A percentile compares a stretch with the other conserved stretches of the same genome.
Evolutionary conservation across 2,329 filamentous ascomycete genomes (phyloP).

Genomic region (Exophiala mesophila): DNA sequence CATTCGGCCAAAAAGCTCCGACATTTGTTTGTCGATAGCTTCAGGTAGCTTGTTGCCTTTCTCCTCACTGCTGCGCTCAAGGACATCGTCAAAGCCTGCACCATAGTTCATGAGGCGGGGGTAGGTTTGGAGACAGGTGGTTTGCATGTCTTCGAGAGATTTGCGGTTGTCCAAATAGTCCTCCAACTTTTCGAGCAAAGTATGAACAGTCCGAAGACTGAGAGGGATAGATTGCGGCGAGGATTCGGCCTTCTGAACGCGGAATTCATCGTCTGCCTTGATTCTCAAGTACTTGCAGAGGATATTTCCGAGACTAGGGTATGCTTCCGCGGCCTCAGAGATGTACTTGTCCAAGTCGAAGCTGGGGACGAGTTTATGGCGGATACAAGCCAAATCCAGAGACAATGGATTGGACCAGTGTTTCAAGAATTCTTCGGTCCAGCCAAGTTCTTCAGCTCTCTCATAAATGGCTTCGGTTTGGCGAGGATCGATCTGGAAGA

Average conservation of each 20-base stretch:
- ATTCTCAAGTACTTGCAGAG: conserved; percentile 76
- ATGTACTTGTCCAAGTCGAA: conserved; percentile 74
- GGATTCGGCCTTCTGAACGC: conserved; percentile 66
- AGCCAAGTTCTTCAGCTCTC: conserved; percentile 73
- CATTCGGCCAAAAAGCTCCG: conserved; percentile 97
- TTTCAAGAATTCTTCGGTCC: conserved; percentile 76
- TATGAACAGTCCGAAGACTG: conserved; percentile 77
- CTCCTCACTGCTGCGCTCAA: conserved; percentile 75
- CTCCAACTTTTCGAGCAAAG: conserved; percentile 72
- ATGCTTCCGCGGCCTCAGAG: conserved; percentile 46
- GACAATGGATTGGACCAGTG: conserved; percentile 72
- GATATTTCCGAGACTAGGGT: conserved; percentile 32
- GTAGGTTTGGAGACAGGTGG: conserved; percentile 85
- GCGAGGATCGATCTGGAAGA: conserved; percentile 65
- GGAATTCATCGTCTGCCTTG: conserved; percentile 76
- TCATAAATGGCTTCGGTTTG: conserved; percentile 68
- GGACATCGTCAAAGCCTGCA: conserved; percentile 84
- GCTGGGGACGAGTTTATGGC: conserved; percentile 63
- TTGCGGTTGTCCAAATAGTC: conserved; percentile 57
- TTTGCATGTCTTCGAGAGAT: conserved; percentile 74
- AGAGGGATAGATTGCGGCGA: conserved; percentile 67
- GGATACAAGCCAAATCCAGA: conserved; percentile 78
- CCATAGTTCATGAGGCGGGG: conserved; percentile 95
- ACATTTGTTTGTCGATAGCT: conserved; percentile 84
- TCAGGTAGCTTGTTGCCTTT: conserved; percentile 70